Base-by-base conservation (phyloP, 2,329 filamentous ascomycete genomes). In the Apiospora arundinis region DNA sequence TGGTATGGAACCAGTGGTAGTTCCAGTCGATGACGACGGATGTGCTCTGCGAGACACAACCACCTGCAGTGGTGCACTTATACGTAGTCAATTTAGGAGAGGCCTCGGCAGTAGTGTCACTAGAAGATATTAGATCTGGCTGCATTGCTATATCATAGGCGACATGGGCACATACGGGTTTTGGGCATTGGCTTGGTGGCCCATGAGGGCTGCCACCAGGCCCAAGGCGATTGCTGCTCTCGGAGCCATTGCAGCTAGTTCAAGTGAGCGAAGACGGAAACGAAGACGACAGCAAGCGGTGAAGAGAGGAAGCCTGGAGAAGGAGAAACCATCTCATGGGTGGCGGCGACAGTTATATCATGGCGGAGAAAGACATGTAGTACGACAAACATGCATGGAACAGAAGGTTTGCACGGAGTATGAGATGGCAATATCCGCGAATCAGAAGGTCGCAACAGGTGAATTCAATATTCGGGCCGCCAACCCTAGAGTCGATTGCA, bases 1-100 rank as follows among this genome's bases (percentile, higher is more conserved):
- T 78, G 18, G 76, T 75, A 76, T 87, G 84, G 67, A 85, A 78
- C 85, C 85, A 87, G 70, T 85, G 83, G 84, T 85, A 87, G 77
- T 87, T 87, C 70, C 84, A 74, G 74, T 88, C 86, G 73, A 88
- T 77, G 40, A 85, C 83, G 45, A 87, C 79, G 49, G 81, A 82
- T 44, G 82, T 84, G 60, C 77, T 76, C 72, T 83, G 79, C 18
- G 78, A 78, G 6, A 80, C 81, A 76, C 85, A 87, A 49, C 79
- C 79, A 56, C 83, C 82, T 44, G 76, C 77, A 4, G 75, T 76
- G 25, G 83, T 82, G 74, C 85, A 88, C 71, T 80, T 79, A 72
- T 84, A 78, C 80, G 83, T 85, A 70, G 80, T 83, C 76, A 88
- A 75, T 42, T 80, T 74, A 46, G 85, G 86, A 73, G 87, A 85